Conservation (phyloP, 1,139 yeast species). For the Hansenula sp. region DNA sequence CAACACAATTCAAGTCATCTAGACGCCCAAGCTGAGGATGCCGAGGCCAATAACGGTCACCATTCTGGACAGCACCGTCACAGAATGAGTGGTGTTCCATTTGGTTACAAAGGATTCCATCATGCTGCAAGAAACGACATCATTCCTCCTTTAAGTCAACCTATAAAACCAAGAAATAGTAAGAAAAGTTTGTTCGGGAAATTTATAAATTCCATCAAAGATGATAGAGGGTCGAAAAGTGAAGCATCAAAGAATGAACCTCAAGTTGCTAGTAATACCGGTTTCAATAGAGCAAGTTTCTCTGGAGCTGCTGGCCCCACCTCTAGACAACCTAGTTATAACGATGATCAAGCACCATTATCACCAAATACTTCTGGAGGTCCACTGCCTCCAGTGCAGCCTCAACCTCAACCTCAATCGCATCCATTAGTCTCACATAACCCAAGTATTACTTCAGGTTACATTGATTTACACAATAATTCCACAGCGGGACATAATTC, state of each 20-base stretch:
- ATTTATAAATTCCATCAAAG: constrained; percentile 42
- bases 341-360: background rate
- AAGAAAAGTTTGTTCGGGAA: constrained; percentile 44
- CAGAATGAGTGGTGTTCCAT: constrained; percentile 8
- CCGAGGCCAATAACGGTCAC: background rate
- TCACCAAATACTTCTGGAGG: background rate
- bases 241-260: background rate
- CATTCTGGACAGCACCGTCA: background rate
- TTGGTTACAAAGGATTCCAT: constrained; percentile 47
- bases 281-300: background rate
- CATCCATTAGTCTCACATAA: background rate
- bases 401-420: background rate
- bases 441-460: constrained; percentile 22
- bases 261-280: background rate
- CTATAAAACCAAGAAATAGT: constrained; percentile 36
- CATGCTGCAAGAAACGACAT: constrained; percentile 34
- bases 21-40: background rate
- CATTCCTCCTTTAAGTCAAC: constrained; percentile 46
- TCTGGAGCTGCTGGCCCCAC: background rate
- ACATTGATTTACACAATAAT: constrained; percentile 3
- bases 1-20: background rate
- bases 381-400: background rate
- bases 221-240: constrained; percentile 21
- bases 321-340: background rate
- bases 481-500: constrained; percentile 10